These are phyloP conservation scores for Myxozyma lipomycoides DNA, from an alignment of 805 yeast genomes.

Conservation along the genomic window DNA sequence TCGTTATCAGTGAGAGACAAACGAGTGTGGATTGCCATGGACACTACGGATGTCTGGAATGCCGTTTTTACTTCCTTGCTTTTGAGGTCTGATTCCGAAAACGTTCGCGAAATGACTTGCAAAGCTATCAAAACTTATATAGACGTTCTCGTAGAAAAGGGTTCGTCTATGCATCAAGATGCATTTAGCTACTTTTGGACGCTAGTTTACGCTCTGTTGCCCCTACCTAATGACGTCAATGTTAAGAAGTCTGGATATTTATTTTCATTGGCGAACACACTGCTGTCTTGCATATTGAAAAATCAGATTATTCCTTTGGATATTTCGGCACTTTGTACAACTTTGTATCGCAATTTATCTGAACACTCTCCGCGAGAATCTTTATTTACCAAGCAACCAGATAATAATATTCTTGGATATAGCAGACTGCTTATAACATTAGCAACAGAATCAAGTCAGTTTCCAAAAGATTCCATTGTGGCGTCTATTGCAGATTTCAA, in stretches of 20 bases:
- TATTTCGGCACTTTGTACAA: not conserved
- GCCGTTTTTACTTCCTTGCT: conserved; percentile 2
- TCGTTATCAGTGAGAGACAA: conserved; percentile 3
- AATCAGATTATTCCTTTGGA: conserved; percentile 1
- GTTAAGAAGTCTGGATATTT: conserved; percentile 1
- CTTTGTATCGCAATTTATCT: conserved; percentile 1
- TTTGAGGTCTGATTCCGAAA: not conserved
- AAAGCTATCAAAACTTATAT: conserved; percentile 7
- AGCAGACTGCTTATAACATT: not conserved
- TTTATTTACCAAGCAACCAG: not conserved
- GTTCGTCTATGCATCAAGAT: not conserved
- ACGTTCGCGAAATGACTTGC: conserved; percentile 9
- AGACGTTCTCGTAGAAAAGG: not conserved
- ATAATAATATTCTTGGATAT: conserved; percentile 11
- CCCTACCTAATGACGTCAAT: not conserved
- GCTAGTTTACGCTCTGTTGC: conserved; percentile 2
- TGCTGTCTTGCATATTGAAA: conserved; percentile 1
- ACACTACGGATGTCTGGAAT: conserved; percentile 2
- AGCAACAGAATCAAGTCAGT: not conserved
- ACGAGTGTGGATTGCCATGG: conserved; percentile 6
- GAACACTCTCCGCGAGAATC: conserved; percentile 8
- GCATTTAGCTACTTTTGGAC: conserved; percentile 15
- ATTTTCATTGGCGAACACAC: conserved; percentile 8
- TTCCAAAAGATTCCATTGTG: not conserved
- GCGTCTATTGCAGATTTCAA: not conserved